Base-by-base conservation (phyloP, 2,329 filamentous ascomycete species). In the Gremmenia infestans region DNA sequence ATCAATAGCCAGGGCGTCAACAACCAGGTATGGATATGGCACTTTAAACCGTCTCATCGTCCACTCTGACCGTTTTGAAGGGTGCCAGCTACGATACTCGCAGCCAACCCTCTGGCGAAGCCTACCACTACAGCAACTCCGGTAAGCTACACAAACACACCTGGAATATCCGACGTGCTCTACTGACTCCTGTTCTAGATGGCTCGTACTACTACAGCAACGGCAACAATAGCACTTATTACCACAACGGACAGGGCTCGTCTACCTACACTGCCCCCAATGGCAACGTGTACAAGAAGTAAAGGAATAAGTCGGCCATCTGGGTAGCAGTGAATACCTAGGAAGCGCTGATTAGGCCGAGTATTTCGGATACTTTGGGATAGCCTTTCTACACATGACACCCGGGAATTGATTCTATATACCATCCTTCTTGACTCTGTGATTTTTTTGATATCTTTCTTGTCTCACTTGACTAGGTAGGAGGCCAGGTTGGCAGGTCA, bases 151-250 rank as follows among this genome's bases (percentile, higher is more conserved):
- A 19, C 2, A 19, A 19, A 14, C 5, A 12, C 37, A 9, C 6
- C 3, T 36, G 5, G 23, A 40, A 49, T 17, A 25, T 5, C 2
- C 1, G 14, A 9, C 17, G 9, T 48, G 22, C 46, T 42, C 0
- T 39, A 5, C 11, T 52, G 5, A 57, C 5, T 9, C 8, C 2
- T 36, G 42, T 53, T 32, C 81, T 79, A 22, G 67, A 88, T 63
- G 84, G 85, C 39, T 87, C 83, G 1, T 89, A 89, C 76, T 88
- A 89, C 74, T 89, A 89, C 73, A 81, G 79, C 68, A 89, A 89
- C 72, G 72, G 83, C 47, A 79, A 87, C 60, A 83, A 84, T 14
- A 87, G 81, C 66, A 86, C 81, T 40, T 89, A 89, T 73, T 73
- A 88, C 76, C 86, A 87, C 71, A 71, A 77, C 62, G 83, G 84